Base-by-base conservation (phyloP, 2,329 filamentous ascomycete species). In the Fusarium luffae region DNA sequence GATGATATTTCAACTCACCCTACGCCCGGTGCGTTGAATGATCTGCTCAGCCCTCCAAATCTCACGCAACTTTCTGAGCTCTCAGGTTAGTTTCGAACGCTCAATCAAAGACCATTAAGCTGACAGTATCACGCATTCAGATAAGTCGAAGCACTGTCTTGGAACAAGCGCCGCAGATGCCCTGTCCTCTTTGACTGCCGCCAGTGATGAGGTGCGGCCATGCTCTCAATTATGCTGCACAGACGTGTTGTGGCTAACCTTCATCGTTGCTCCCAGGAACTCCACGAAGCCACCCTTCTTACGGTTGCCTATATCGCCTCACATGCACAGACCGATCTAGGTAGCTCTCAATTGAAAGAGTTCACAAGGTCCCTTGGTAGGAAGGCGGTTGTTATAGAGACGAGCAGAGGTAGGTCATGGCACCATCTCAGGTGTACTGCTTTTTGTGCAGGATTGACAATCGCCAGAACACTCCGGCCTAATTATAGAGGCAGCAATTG, bases 401-500 rank as follows among this genome's bases (percentile, higher is more conserved):
- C 55, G 9, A 43, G 18, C 19, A 37, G 43, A 56, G 54, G 68
- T 66, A 54, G 34, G 46, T 7, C n/a, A 2, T 28, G 12, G 16
- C 19, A 18, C 7, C 16, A 23, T 52, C 30, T 11, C 21, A 7
- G 23, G n/a, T 14, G 27, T n/a, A 18, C 44, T 28, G 42, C 18
- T 34, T 42, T 8, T 14, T 46, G 16, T 23, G 9, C n/a, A 13
- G 16, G 32, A 44, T 56, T 47, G 25, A 65, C 54, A 48, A 9
- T 21, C 43, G 8, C 21, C 41, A 59, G 32, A 48, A 49, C 23
- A 16, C 4, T 41, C 42, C 9, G 55, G 60, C 10, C 55, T 74
- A 16, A 52, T 63, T 3, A 57, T 66, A 7, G 78, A 80, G 63
- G 68, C 70, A 19, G 71, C 63, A 4, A 63, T 79, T 12, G 76